A percentile compares a stretch with the other conserved stretches of the same genome.
Conservation (phyloP, 805 yeast species). For the Yamadazyma akitaensis region DNA sequence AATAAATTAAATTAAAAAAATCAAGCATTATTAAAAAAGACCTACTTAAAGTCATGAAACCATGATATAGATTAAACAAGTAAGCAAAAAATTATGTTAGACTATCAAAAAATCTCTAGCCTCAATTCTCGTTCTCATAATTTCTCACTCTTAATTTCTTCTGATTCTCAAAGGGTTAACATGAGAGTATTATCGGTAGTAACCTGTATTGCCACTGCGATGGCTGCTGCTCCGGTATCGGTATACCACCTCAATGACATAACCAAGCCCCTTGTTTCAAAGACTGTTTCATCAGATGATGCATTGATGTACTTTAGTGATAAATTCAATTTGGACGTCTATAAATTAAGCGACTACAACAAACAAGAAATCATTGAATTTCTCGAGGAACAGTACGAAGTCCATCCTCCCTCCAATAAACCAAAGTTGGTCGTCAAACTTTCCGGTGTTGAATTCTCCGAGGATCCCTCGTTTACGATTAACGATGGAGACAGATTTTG, state of each 20-base stretch:
- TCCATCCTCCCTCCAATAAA: conserved; percentile 7
- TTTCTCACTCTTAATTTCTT: neutral
- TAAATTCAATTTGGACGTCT: conserved; percentile 17
- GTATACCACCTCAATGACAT: conserved; percentile 9
- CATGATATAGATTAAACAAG: neutral
- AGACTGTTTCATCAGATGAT: conserved; percentile 16
- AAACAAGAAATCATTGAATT: conserved; percentile 24
- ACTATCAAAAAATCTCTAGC: too few relatives aligned
- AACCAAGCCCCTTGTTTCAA: neutral
- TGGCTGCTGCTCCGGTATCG: neutral
- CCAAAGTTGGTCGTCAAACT: conserved; percentile 37
- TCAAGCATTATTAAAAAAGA: too few relatives aligned
- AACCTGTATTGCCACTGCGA: neutral
- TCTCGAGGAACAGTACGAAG: conserved; percentile 17
- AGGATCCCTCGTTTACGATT: conserved; percentile 21
- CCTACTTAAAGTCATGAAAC: neutral
- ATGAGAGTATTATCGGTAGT: conserved; percentile 4
- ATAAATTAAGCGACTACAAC: conserved; percentile 12
- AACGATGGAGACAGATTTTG: conserved; percentile 6
- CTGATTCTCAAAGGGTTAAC: conserved; percentile 1
- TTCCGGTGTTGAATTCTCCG: conserved; percentile 36
- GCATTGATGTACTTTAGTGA: conserved; percentile 46
- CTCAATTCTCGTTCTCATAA: neutral
- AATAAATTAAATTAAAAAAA: too few relatives aligned
- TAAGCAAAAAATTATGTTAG: too few relatives aligned